Percentiles rank a stretch among this genome's conserved stretches.
phyloP scores from a whole-genome alignment of 305 asterid species.

The Solanum hybrid region DNA sequence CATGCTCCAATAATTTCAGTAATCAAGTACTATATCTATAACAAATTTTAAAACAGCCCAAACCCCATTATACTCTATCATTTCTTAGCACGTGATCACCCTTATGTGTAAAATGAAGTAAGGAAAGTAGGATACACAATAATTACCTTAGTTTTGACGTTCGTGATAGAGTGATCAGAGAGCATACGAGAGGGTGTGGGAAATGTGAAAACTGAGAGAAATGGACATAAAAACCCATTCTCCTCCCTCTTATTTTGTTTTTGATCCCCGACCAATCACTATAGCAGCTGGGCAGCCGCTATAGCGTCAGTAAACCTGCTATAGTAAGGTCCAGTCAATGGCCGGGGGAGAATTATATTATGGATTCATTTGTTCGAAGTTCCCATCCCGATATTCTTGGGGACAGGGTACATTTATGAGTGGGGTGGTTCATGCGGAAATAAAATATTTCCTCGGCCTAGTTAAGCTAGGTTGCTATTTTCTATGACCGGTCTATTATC shows the following conservation, averaged over 20 bases:
- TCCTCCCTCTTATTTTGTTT: not conserved
- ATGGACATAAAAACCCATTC: not conserved
- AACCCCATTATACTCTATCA: not conserved
- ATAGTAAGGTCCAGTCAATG: not conserved
- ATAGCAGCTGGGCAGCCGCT: not conserved
- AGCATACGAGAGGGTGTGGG: not conserved
- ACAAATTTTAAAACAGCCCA: not conserved
- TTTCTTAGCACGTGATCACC: not conserved
- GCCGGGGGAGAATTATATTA: not conserved
- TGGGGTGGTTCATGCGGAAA: not conserved
- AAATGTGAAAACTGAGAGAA: not conserved
- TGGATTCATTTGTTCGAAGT: not conserved
- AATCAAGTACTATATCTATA: not conserved
- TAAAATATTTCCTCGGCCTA: not conserved
- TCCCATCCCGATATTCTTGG: not conserved
- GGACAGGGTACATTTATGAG: not conserved
- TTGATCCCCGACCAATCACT: not conserved
- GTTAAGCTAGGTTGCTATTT: not conserved
- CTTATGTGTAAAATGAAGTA: not conserved
- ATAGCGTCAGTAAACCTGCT: not conserved
- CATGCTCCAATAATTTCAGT: not conserved
- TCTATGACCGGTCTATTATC: not conserved
- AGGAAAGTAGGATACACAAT: not conserved
- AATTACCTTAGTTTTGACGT: not conserved
- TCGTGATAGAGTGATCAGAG: not conserved